Percentiles rank a stretch among this genome's conserved stretches.
Conservation (phyloP, 148 eudicot genomes). For the Rhododendron molle region DNA sequence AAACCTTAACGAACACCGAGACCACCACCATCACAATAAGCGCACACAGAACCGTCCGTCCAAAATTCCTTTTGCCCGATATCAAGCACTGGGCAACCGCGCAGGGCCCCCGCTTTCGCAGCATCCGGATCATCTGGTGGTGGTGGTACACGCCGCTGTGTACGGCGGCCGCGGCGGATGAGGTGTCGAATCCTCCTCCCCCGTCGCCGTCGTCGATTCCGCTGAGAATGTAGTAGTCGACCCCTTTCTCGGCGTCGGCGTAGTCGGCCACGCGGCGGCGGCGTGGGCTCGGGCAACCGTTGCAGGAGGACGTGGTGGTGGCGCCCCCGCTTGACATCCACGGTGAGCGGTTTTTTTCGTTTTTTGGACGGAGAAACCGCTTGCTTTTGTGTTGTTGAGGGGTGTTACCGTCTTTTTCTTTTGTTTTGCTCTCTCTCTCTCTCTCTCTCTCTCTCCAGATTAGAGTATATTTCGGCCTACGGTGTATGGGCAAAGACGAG, state of each 20-base stretch:
- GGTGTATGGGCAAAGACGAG: not conserved
- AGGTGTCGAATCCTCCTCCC: not conserved
- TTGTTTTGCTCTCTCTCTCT: not conserved
- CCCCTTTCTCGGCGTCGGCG: constrained; percentile 1
- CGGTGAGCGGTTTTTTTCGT: not conserved
- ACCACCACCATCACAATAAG: constrained; percentile 29
- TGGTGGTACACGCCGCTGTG: not conserved
- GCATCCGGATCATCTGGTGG: constrained; percentile 5
- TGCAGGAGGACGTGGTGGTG: constrained; percentile 18
- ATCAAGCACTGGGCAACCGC: not conserved
- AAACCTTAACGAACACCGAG: constrained; percentile 27
- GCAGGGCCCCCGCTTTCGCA: constrained; percentile 3
- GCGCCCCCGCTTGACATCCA: constrained; percentile 31
- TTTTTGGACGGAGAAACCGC: not conserved
- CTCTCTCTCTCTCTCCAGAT: not conserved
- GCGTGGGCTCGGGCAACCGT: constrained; percentile 15
- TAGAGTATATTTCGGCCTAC: not conserved
- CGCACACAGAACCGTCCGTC: constrained; percentile 16
- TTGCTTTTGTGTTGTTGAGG: not conserved
- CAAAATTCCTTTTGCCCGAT: constrained; percentile 25
- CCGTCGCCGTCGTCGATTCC: not conserved
- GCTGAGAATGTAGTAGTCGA: not conserved
- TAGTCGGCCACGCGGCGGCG: constrained; percentile 33
- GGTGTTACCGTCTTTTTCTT: not conserved
- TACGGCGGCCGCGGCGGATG: not conserved